Evolutionary conservation across 345 rosid genomes (phyloP), one percentile per base, ranked within the genome.

Genomic region (Streptanthus diversifolius): DNA sequence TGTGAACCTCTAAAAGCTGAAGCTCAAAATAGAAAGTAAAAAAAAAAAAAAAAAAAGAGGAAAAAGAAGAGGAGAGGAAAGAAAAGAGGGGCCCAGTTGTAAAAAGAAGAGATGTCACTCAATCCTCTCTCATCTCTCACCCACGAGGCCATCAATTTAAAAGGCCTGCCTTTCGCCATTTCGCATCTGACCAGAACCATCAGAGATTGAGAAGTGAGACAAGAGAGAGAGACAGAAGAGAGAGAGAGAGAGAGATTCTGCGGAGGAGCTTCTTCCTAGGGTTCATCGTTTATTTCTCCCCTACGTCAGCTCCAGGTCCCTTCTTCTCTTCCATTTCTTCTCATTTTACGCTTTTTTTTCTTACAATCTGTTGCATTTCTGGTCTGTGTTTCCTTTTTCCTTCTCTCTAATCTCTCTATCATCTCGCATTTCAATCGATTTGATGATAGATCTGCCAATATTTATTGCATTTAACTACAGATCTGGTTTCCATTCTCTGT

Each of bases 231-330:
- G 30, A 49, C n/a, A 49, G 4, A 8, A 0, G 12, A 51, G 6
- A 58, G 39, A 37, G 22, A 48, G 51, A 56, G 45, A 73, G 58
- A 52, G 65, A 53, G 74, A 21, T 66, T 68, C 10, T 62, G 79
- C 44, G 74, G 59, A 68, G 79, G 79, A 75, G 74, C 79, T 62
- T 75, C 74, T 62, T 68, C 79, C 74, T 68, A 69, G 79, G 57
- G 64, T 25, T 61, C 74, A 32, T 75, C 70, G 74, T 75, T 75
- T 69, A 14, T 75, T 62, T 24, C 39, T 45, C 12, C 52, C 60
- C 71, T 60, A 51, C 74, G 69, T 68, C 63, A 75, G 70, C 73
- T 74, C 69, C 64, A 75, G 79, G 79, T 75, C 24, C 36, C 35
- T 45, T 39, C 7, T 48, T 54, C 37, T 49, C 52, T 37, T 71